Evolutionary conservation across 2,329 filamentous ascomycete genomes (phyloP).

Genomic region (Sclerotinia spermophila): DNA sequence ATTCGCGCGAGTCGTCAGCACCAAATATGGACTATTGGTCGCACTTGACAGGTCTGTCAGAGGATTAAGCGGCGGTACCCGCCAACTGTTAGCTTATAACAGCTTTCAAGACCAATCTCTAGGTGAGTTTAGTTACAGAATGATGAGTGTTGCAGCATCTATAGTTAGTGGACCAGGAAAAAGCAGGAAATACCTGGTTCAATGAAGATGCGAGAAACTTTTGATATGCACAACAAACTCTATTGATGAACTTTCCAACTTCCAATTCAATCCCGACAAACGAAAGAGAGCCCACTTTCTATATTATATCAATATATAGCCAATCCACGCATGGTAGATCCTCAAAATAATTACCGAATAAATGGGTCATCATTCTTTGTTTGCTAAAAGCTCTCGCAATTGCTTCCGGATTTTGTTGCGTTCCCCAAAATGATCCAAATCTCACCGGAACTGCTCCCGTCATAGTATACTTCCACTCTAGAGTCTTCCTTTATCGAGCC

Average conservation of each 20-base stretch:
- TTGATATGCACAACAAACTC: conserved; percentile 12
- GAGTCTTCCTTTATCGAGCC: conserved; percentile 1
- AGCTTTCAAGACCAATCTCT: conserved; percentile 2
- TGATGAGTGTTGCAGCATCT: neutral
- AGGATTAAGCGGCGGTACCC: conserved; percentile 15
- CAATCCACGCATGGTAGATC: conserved; percentile 16
- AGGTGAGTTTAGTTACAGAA: neutral
- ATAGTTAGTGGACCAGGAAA: neutral
- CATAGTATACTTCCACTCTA: neutral
- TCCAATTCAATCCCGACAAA: conserved; percentile 2
- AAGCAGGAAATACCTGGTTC: conserved; percentile 13
- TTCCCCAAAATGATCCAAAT: conserved; percentile 7
- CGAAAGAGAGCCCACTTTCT: conserved; percentile 11
- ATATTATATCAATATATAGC: conserved; percentile 12
- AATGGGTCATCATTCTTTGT: conserved; percentile 11
- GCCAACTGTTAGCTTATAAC: conserved; percentile 6
- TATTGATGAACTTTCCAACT: conserved; percentile 3
- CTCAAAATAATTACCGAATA: conserved; percentile 17
- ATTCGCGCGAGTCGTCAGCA: conserved; percentile 19
- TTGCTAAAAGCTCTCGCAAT: conserved; percentile 1
- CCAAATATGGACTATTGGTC: conserved; percentile 18
- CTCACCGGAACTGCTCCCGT: conserved; percentile 12
- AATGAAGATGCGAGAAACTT: conserved; percentile 4
- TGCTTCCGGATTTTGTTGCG: neutral
- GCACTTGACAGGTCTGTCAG: conserved; percentile 13